These are phyloP conservation scores for Phytophthora podocarpi DNA, from an alignment of 352 stramenopile species.

Conservation along the genomic window DNA sequence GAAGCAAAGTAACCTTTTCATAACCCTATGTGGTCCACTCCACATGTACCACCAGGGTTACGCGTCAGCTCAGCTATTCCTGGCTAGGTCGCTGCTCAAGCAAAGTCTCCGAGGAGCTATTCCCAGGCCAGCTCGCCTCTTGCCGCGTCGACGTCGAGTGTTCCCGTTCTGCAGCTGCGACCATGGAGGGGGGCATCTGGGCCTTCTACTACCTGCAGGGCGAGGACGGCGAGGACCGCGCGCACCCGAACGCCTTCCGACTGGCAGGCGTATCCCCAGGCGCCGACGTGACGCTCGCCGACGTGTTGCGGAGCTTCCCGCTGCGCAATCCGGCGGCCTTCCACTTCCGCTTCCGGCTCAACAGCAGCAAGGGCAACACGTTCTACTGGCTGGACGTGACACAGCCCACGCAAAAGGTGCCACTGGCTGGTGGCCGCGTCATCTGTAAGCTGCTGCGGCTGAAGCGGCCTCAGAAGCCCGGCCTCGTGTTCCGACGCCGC, in stretches of 20 bases:
- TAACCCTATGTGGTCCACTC: constrained; percentile 17
- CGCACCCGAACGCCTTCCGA: constrained; percentile 83
- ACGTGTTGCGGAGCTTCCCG: constrained; percentile 74
- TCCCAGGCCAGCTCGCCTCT: constrained; percentile 13
- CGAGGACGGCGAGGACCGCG: constrained; percentile 83
- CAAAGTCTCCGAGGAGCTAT: constrained; percentile 17
- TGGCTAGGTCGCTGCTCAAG: too few species aligned
- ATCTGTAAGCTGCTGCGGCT: constrained; percentile 87
- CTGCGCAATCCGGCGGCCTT: constrained; percentile 54
- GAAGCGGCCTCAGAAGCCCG: constrained; percentile 51
- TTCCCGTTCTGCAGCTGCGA: neutral
- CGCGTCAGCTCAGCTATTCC: constrained; percentile 12
- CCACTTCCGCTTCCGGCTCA: constrained; percentile 89
- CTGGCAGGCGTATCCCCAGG: constrained; percentile 22
- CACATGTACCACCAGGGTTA: neutral
- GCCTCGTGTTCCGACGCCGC: constrained; percentile 76
- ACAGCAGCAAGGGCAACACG: constrained; percentile 53
- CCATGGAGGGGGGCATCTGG: constrained; percentile 55
- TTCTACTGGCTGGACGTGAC: constrained; percentile 86
- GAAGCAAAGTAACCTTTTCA: neutral
- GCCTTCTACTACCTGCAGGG: constrained; percentile 90
- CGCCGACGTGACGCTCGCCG: constrained; percentile 67
- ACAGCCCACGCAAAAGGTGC: constrained; percentile 62
- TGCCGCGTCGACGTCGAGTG: constrained; percentile 1
- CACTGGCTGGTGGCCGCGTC: constrained; percentile 73